Evolutionary conservation across 306 rosid species (phyloP), one percentile per base, ranked within the genome.

Genomic region (Vigna unguiculata): DNA sequence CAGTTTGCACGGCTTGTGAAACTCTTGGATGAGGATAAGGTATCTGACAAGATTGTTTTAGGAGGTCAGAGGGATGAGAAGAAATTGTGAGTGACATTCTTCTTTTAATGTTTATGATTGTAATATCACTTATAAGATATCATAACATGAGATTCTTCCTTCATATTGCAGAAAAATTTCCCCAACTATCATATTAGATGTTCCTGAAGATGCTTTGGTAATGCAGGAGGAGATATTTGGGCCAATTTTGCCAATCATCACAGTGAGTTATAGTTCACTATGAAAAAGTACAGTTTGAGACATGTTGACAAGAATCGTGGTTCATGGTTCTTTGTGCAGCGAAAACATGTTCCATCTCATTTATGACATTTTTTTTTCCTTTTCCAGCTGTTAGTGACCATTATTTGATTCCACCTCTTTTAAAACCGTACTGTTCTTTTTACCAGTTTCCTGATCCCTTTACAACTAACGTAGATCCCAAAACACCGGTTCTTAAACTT

Each of bases 151-250:
- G 14, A 28, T 28, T 71, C 22, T 63, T 71, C 59, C 38, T 78
- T 14, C 58, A 14, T 40, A 8, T 51, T 83, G 84, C 88, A 92
- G 97, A 78, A 88, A 60, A 86, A 90, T 92, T 72, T 89, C 96
- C 69, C 97, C 97, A 74, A 88, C 97, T 49, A 74, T 92, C 57
- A 16, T 92, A 80, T 72, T 92, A 71, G 91, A 89, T 83, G 86
- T 88, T 69, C 96, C 97, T 47, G 85, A 82, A 55, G 96, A 92
- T 6, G 64, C 92, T 41, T 61, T 36, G 61, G 80, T 90, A 16
- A 90, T 92, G 97, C 90, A 90, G 46, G 97, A 92, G 58, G 97
- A 92, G 82, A 92, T 92, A 81, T 90, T 90, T 78, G 96, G 97
- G 13, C 96, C 96, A 47, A 75, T 90, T 65, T 2, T 92, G 85